A percentile compares a stretch with the other conserved stretches of the same genome.
phyloP scores from a whole-genome alignment of 164 flowering plant genomes.

The Umbellularia californica region DNA sequence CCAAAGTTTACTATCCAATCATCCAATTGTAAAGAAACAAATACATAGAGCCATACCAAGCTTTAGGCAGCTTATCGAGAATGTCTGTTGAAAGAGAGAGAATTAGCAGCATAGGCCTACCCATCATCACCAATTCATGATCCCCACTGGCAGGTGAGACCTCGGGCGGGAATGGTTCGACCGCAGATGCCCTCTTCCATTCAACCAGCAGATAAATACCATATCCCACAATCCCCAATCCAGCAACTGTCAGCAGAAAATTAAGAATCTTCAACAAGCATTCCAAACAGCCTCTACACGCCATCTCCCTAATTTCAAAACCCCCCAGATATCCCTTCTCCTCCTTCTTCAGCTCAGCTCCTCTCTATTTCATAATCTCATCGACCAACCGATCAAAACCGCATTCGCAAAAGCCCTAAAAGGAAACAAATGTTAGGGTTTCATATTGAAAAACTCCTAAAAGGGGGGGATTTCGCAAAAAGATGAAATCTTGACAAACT shows the following conservation, averaged over 20 bases:
- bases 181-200: constrained; percentile 28
- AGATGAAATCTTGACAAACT: neutral
- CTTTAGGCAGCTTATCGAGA: constrained; percentile 67
- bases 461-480: neutral
- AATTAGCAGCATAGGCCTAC: constrained; percentile 75
- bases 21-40: neutral
- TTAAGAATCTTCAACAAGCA: constrained; percentile 83
- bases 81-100: constrained; percentile 50
- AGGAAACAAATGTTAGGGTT: neutral
- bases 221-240: constrained; percentile 88
- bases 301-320: constrained; percentile 34
- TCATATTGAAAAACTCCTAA: neutral
- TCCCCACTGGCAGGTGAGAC: constrained; percentile 9
- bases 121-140: constrained; percentile 40
- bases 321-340: constrained; percentile 5
- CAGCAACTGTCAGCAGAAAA: constrained; percentile 65
- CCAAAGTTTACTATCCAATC: neutral
- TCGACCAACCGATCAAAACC: neutral
- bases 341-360: neutral
- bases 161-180: neutral
- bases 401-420: neutral
- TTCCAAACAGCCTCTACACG: constrained; percentile 77
- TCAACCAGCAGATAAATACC: constrained; percentile 82
- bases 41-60: constrained; percentile 54
- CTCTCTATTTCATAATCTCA: constrained; percentile 2